Percentiles rank a stretch among this genome's conserved stretches.
Evolutionary conservation across 73 alveolate species (phyloP).

Genomic region (Symbiodinium pilosum): DNA sequence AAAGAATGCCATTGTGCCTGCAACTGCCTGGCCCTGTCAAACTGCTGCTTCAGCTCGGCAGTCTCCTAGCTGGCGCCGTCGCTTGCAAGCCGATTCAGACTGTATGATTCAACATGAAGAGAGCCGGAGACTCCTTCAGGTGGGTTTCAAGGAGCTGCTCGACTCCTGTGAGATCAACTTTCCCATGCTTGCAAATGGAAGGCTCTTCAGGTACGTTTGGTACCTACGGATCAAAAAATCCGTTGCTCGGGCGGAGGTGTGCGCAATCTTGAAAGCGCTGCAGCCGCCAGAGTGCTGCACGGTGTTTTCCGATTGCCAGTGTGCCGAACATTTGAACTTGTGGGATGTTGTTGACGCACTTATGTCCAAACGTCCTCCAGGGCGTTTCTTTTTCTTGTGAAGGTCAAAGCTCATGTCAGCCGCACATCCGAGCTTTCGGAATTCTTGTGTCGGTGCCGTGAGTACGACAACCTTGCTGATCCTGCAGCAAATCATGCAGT

Average conservation of each 20-base stretch:
- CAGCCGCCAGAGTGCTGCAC: not conserved
- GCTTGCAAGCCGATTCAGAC: not conserved
- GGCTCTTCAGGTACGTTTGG: not conserved
- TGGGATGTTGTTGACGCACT: no score
- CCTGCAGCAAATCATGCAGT: no score
- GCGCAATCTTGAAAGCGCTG: not conserved
- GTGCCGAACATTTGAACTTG: no score
- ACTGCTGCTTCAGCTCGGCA: constrained; percentile 95
- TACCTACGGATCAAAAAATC: not conserved
- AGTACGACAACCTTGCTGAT: no score
- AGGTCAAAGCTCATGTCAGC: no score
- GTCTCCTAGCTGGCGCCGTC: constrained; percentile 4
- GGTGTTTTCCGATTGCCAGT: no score
- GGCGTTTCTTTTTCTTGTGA: no score
- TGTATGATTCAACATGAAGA: not conserved
- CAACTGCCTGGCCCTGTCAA: constrained; percentile 95
- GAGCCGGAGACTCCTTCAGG: not conserved
- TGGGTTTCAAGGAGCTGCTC: constrained; percentile 78
- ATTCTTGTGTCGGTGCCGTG: no score
- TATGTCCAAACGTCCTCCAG: no score
- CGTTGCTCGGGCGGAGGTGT: not conserved
- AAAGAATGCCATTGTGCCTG: constrained; percentile 1
- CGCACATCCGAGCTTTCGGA: no score
- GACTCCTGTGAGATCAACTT: constrained; percentile 37
- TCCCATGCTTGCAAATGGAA: no score